phyloP scores from a whole-genome alignment of 495 filamentous ascomycete genomes.

The Neurospora cerealis region DNA sequence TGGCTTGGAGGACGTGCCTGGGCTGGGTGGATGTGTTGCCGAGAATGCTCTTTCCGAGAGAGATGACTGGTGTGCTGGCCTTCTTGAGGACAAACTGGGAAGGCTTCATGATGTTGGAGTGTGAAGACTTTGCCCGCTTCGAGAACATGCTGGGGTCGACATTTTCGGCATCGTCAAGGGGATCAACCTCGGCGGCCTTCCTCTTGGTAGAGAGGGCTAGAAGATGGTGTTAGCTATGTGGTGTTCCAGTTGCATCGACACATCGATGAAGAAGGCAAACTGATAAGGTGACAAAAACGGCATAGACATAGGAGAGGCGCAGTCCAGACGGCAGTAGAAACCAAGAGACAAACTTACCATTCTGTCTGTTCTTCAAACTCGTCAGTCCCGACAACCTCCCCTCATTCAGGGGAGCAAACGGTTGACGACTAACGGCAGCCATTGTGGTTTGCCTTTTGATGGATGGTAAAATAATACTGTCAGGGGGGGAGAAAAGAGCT shows the following conservation, averaged over 20 bases:
- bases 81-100: conserved; percentile 33
- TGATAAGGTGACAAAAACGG: neutral
- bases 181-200: conserved; percentile 33
- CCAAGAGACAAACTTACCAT: conserved; percentile 42
- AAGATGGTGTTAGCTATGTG: conserved; percentile 6
- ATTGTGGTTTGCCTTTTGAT: conserved; percentile 18
- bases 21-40: conserved; percentile 21
- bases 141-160: conserved; percentile 62
- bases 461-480: neutral
- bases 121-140: conserved; percentile 58
- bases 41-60: conserved; percentile 17
- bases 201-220: conserved; percentile 35
- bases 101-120: conserved; percentile 34
- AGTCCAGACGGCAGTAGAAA: conserved; percentile 1
- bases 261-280: neutral
- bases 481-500: neutral
- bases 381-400: conserved; percentile 44
- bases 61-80: conserved; percentile 22
- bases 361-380: conserved; percentile 52
- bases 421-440: conserved; percentile 41
- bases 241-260: neutral
- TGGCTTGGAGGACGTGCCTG: conserved; percentile 34
- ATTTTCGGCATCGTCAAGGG: conserved; percentile 64
- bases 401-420: conserved; percentile 46
- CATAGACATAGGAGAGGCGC: conserved; percentile 3